Base-by-base conservation (phyloP, 2,329 filamentous ascomycete species). In the Alternaria triticimaculans region DNA sequence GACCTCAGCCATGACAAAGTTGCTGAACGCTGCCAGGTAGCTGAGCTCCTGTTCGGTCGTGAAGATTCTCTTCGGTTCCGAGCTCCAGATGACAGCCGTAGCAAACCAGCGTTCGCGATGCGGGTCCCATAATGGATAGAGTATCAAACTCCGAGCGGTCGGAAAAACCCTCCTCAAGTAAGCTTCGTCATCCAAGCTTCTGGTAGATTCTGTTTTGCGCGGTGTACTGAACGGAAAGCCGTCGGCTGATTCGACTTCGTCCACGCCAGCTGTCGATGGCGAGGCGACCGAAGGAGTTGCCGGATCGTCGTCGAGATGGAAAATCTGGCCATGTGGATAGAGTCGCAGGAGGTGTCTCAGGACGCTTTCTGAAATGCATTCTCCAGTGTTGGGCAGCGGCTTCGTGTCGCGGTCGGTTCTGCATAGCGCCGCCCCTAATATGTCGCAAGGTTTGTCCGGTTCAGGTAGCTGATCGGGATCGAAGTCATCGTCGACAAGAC, bases 51-150 rank as follows among this genome's bases (percentile, higher is more conserved):
- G 77, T 45, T 78, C 77, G 45, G 68, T 75, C 6, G 76, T 80
- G 44, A 81, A 79, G 10, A 80, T 72, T 6, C 78, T 76, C 68
- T 77, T 78, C 2, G 77, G 75, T 58, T 78, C 74, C 6, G 74
- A 77, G 41, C 73, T 78, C 79, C 78, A 81, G 9, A 79, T 76
- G 26, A 81, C 67, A n/a, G 74, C 72, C 30, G 76, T 78, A 6
- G 79, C 77, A 64, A 75, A 81, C 75, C 78, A 82, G 26, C 78
- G 70, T 20, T 80, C 77, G 15, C 77, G 75, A 50, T 78, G 78
- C 3, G 74, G 72, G 56, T 82, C 80, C 77, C 79, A 82, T 12
- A 82, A 55, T 1, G 80, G 80, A 61, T 80, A 80, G 11, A 81
- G 65, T 0, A 80, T 73, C 3, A 82, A 61, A 58, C 78, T 80